These are phyloP conservation scores for Pyrenochaeta sp. DNA, from an alignment of 2,329 filamentous ascomycete genomes.

Conservation along the genomic window DNA sequence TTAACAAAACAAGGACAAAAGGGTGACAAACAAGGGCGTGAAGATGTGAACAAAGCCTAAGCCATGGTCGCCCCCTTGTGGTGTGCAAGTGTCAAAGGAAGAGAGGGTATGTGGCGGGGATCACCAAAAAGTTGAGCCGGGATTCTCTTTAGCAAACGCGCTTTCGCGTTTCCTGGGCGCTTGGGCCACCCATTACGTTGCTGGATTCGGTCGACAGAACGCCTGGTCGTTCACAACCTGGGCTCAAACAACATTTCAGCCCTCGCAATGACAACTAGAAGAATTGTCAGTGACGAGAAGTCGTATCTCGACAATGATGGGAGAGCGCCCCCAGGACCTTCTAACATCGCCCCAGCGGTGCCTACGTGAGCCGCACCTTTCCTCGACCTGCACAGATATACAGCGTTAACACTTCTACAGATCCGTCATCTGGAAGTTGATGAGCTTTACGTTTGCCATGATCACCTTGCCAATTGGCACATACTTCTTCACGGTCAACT, in stretches of 20 bases:
- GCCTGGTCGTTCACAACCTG: not conserved
- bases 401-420: constrained; percentile 54
- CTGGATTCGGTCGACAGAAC: constrained; percentile 11
- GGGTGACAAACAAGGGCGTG: constrained; percentile 21
- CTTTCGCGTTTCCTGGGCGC: constrained; percentile 16
- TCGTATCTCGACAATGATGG: constrained; percentile 61
- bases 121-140: constrained; percentile 20
- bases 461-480: constrained; percentile 84
- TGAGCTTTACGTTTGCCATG: constrained; percentile 93
- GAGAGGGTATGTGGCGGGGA: constrained; percentile 13
- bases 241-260: constrained; percentile 3
- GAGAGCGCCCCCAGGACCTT: constrained; percentile 58
- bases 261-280: constrained; percentile 71
- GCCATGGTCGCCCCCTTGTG: constrained; percentile 13
- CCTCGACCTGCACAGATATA: too few relatives aligned
- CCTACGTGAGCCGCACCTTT: constrained; percentile 70
- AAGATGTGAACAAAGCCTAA: constrained; percentile 18
- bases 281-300: constrained; percentile 72
- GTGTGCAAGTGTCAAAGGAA: constrained; percentile 7
- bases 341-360: constrained; percentile 82
- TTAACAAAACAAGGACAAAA: constrained; percentile 7
- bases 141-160: constrained; percentile 8
- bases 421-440: constrained; percentile 86
- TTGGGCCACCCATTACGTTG: constrained; percentile 27
- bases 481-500: constrained; percentile 83